These are phyloP conservation scores for grape (Vitis vinifera) DNA, from an alignment of 164 flowering plant species.

Conservation along the genomic window DNA sequence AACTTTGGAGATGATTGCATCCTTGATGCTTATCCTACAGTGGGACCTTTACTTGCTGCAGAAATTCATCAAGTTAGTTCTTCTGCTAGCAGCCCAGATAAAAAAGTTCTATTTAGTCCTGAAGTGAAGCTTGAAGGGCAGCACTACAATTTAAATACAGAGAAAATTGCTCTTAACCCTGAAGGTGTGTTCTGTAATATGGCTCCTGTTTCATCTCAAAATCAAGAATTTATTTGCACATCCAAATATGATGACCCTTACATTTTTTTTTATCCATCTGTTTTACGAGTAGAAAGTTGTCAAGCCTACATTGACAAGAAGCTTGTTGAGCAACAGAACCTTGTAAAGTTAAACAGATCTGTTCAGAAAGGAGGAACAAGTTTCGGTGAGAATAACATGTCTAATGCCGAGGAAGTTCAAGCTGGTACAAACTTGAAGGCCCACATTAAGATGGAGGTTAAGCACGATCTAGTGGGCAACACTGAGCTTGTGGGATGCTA, in stretches of 20 bases:
- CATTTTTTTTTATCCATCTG: constrained; percentile 13
- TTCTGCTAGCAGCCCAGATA: constrained; percentile 14
- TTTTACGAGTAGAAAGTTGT: constrained; percentile 11
- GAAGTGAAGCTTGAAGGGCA: constrained; percentile 18
- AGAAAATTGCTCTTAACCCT: constrained; percentile 9
- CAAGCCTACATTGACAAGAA: constrained; percentile 13
- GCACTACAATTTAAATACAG: constrained; percentile 7
- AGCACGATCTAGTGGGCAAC: constrained; percentile 26
- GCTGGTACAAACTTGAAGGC: constrained; percentile 16
- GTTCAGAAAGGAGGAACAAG: constrained; percentile 11
- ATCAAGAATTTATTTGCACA: constrained; percentile 9
- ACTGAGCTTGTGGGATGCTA: constrained; percentile 69
- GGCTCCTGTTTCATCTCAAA: constrained; percentile 12
- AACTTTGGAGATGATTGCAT: constrained; percentile 20
- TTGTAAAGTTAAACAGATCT: constrained; percentile 8
- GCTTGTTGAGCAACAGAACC: constrained; percentile 17
- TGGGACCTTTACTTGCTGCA: constrained; percentile 10
- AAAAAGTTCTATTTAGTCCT: constrained; percentile 8
- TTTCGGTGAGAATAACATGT: constrained; percentile 5
- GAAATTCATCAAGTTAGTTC: constrained; percentile 14
- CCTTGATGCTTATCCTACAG: constrained; percentile 22
- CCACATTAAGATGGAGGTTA: constrained; percentile 14
- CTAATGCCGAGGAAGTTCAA: constrained; percentile 14
- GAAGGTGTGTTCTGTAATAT: constrained; percentile 7
- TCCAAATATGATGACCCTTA: constrained; percentile 6